Evolutionary conservation across 2,329 filamentous ascomycete species (phyloP).

Genomic region (Volutella citrinella): DNA sequence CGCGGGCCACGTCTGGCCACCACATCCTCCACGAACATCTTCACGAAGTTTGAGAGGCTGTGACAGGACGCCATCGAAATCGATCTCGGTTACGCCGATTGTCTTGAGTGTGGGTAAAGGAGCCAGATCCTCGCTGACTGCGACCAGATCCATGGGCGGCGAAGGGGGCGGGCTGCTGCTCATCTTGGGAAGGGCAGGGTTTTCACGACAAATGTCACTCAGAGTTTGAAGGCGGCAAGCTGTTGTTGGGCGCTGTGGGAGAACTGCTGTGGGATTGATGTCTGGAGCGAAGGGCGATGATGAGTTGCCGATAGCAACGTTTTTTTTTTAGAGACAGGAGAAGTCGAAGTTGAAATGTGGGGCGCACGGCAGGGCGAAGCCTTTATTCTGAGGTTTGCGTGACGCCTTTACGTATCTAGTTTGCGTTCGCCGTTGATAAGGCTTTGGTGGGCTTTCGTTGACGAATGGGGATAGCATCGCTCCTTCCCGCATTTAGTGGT

Average conservation of each 20-base stretch:
- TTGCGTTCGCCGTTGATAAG: too few species aligned
- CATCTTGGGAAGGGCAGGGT: too few species aligned
- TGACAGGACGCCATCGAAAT: constrained; percentile 72
- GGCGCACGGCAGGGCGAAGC: background rate
- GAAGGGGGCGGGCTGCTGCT: constrained; percentile 41
- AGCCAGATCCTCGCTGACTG: constrained; percentile 53
- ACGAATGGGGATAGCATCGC: too few species aligned
- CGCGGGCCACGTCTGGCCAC: constrained; percentile 91
- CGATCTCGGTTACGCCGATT: constrained; percentile 48
- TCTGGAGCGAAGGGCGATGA: constrained; percentile 1
- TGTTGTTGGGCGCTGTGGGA: constrained; percentile 4
- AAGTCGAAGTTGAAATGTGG: background rate
- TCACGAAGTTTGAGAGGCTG: constrained; percentile 75
- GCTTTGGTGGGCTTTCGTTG: too few species aligned
- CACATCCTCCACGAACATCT: constrained; percentile 83
- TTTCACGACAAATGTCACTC: constrained; percentile 5
- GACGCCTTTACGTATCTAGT: too few species aligned
- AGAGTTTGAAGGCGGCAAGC: constrained; percentile 1
- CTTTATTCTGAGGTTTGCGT: too few species aligned
- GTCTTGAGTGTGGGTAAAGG: constrained; percentile 59
- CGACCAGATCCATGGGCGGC: constrained; percentile 48
- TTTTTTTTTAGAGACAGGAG: background rate
- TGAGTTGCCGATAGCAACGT: background rate
- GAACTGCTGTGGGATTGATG: background rate
- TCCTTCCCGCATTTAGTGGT: too few species aligned